Evolutionary conservation across 116 monocot species (phyloP), one percentile per base, ranked within the genome.

Genomic region (Phalaenopsis hybrid): DNA sequence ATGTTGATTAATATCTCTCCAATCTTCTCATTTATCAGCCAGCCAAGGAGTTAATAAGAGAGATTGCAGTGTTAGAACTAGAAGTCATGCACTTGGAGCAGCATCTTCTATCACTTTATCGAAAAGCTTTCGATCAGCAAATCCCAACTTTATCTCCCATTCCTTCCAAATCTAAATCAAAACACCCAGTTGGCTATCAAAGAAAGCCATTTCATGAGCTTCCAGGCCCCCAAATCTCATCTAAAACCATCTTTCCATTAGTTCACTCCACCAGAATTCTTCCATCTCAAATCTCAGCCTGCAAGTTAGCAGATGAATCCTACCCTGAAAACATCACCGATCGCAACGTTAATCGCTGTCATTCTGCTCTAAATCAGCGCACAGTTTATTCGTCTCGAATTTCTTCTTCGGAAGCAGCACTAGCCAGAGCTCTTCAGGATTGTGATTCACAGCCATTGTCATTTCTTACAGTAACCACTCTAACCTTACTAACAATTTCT

Each of bases 41-140:
- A 0, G 84, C 93, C 57, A 89, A 86, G 57, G 92, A 93, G 82
- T 83, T 96, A 77, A 93, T 96, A 79, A 87, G 81, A 83, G 96
- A 96, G 82, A 93, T 96, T 61, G 87, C 92, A 58, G 86, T 88
- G 57, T 76, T 96, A 18, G 96, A 96, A 79, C 57, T 93, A 50
- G 93, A 96, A 75, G 93, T 96, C 67, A 86, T 86, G 89, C 83
- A 92, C 81, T 89, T 96, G 79, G 96, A 96, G 83, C 90, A 90
- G 81, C 81, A 96, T 85, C 92, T 96, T 55, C 78, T 96, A 20
- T 85, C 92, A 21, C 86, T 96, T 55, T 96, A 96, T 79, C 79
- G 96, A 18, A 90, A 81, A 88, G 93, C 90, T 74, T 96, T 90
- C 37, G 90, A 88, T 43, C 85, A 86, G 57, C 88, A 88, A 85